Percentiles rank a stretch among this genome's conserved stretches.
These are phyloP conservation scores for Astrothelium subdiscretum DNA, from an alignment of 495 filamentous ascomycete species.

Conservation along the genomic window DNA sequence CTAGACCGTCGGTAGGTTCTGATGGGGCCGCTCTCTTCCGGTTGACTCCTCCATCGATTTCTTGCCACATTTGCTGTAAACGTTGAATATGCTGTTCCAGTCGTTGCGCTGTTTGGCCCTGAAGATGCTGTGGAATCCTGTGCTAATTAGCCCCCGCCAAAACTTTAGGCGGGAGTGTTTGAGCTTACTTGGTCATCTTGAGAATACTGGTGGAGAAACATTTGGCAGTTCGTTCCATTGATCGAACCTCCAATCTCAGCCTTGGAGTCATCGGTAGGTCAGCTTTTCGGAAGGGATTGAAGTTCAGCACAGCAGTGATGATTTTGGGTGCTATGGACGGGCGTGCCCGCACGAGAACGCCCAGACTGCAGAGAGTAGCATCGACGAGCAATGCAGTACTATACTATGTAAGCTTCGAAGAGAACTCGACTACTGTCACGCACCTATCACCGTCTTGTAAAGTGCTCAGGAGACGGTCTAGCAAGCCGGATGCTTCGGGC, in stretches of 20 bases:
- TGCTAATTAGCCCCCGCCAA: background rate
- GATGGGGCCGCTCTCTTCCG: constrained; percentile 62
- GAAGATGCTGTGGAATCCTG: constrained; percentile 60
- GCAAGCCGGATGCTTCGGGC: constrained; percentile 76
- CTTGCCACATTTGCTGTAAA: constrained; percentile 57
- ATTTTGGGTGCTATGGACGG: constrained; percentile 75
- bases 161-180: background rate
- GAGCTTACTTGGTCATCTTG: constrained; percentile 39
- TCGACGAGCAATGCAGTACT: constrained; percentile 87
- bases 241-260: constrained; percentile 69
- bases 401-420: constrained; percentile 4
- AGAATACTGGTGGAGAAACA: constrained; percentile 68
- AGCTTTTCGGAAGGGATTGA: constrained; percentile 75
- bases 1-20: constrained; percentile 57
- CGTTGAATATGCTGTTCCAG: constrained; percentile 77
- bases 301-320: constrained; percentile 70
- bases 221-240: constrained; percentile 85
- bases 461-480: constrained; percentile 78
- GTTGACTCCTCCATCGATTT: constrained; percentile 47
- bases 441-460: constrained; percentile 79
- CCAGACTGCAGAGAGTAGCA: constrained; percentile 80
- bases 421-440: constrained; percentile 19
- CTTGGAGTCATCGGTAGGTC: constrained; percentile 66
- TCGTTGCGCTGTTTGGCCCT: constrained; percentile 36
- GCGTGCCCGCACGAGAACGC: constrained; percentile 66